Evolutionary conservation across 2,329 filamentous ascomycete genomes (phyloP).

Genomic region (Chrysoporthe cubensis): DNA sequence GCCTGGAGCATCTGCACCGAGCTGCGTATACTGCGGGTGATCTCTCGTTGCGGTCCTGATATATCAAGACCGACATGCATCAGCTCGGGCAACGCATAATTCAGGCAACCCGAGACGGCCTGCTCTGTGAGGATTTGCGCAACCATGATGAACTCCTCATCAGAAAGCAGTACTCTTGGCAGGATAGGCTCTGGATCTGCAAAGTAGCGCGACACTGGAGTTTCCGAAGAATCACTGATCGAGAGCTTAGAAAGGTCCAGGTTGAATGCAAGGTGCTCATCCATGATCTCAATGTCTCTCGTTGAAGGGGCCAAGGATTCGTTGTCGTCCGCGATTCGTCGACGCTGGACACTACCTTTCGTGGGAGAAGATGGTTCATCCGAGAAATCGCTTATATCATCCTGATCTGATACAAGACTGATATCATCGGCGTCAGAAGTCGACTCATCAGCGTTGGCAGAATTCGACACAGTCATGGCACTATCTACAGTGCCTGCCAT

Average conservation of each 20-base stretch:
- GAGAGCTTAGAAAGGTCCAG: slow-evolving; percentile 55
- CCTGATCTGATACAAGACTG: slow-evolving; percentile 59
- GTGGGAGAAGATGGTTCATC: slow-evolving; percentile 55
- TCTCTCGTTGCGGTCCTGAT: slow-evolving; percentile 40
- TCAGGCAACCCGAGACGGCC: slow-evolving; percentile 57
- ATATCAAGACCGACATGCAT: slow-evolving; percentile 3
- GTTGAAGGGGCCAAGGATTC: slow-evolving; percentile 56
- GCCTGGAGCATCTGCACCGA: slow-evolving; percentile 54
- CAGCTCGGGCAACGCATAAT: slow-evolving; percentile 36
- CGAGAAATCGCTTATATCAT: slow-evolving; percentile 55
- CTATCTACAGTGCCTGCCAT: slow-evolving; percentile 41
- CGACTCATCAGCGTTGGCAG: slow-evolving; percentile 44
- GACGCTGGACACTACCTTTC: slow-evolving; percentile 51
- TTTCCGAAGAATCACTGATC: slow-evolving; percentile 52
- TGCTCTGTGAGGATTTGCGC: slow-evolving; percentile 76
- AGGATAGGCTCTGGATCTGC: slow-evolving; percentile 60
- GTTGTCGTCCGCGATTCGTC: slow-evolving; percentile 55
- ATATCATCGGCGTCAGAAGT: slow-evolving; percentile 52
- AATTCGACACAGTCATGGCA: slow-evolving; percentile 43
- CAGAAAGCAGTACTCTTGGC: slow-evolving; percentile 50
- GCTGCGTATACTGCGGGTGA: slow-evolving; percentile 49
- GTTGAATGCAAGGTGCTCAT: slow-evolving; percentile 52
- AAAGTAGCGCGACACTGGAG: slow-evolving; percentile 59
- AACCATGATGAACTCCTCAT: slow-evolving; percentile 67
- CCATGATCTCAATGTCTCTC: slow-evolving; percentile 51